phyloP scores from a whole-genome alignment of 2,329 filamentous ascomycete genomes.

The Leptosphaerulina australis region DNA sequence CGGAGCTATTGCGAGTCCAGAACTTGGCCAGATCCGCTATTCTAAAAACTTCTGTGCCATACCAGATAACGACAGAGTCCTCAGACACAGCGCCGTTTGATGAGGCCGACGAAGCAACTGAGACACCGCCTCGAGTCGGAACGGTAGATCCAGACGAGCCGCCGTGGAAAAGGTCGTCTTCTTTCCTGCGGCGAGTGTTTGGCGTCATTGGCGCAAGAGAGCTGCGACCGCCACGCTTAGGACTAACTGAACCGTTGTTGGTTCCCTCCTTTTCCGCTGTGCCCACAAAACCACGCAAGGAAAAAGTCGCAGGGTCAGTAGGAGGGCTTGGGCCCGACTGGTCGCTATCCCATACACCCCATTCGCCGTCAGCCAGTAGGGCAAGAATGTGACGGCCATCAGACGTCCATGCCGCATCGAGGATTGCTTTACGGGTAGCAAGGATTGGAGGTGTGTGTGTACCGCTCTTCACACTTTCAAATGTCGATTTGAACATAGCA shows the following conservation, averaged over 20 bases:
- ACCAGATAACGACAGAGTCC: constrained; percentile 57
- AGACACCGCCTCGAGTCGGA: constrained; percentile 52
- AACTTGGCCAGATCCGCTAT: constrained; percentile 54
- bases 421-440: constrained; percentile 54
- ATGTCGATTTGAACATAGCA: constrained; percentile 42
- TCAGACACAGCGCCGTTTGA: constrained; percentile 44
- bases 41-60: constrained; percentile 52
- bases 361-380: constrained; percentile 58
- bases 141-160: constrained; percentile 39
- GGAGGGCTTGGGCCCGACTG: constrained; percentile 41
- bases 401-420: constrained; percentile 56
- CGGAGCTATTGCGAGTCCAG: constrained; percentile 51
- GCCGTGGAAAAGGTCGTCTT: constrained; percentile 54
- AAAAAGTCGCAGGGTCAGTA: constrained; percentile 41
- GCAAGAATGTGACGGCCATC: constrained; percentile 55
- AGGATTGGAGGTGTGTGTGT: constrained; percentile 36
- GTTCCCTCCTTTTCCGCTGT: constrained; percentile 32
- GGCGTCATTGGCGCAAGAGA: constrained; percentile 58
- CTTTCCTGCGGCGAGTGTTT: constrained; percentile 55
- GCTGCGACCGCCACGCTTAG: constrained; percentile 44
- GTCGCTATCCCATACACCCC: constrained; percentile 59
- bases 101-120: constrained; percentile 43
- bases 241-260: constrained; percentile 31
- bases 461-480: constrained; percentile 38
- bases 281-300: constrained; percentile 46